phyloP scores from a whole-genome alignment of 257 asterid genomes.

The Solanum clarkiae region DNA sequence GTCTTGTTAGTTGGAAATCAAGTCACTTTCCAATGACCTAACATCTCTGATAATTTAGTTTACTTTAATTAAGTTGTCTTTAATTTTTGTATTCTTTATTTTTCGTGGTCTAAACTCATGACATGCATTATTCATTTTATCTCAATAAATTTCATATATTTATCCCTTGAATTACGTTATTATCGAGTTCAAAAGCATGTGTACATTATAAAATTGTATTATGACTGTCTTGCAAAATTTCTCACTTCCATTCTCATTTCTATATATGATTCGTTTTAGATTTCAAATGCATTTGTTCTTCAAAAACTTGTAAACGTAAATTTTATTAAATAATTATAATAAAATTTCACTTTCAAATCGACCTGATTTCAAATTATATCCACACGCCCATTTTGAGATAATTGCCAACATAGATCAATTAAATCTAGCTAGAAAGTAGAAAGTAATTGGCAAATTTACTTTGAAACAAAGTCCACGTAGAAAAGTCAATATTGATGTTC shows the following conservation, averaged over 20 bases:
- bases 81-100: neutral
- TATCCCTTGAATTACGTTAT: neutral
- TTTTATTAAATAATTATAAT: too few species aligned
- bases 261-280: neutral
- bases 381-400: neutral
- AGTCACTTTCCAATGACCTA: neutral
- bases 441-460: neutral
- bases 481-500: neutral
- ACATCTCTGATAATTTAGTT: neutral
- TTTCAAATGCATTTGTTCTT: neutral
- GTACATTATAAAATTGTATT: neutral
- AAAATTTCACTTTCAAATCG: neutral
- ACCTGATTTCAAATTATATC: too few species aligned
- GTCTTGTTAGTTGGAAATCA: neutral
- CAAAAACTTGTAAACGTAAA: neutral
- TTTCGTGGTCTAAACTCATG: neutral
- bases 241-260: neutral
- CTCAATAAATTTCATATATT: neutral
- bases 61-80: neutral
- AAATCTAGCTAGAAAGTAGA: neutral
- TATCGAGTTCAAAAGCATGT: neutral
- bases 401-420: neutral
- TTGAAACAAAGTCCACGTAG: neutral
- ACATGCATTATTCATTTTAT: neutral
- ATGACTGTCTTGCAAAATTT: neutral